Percentiles rank a stretch among this genome's conserved stretches.
phyloP scores from a whole-genome alignment of 2,329 filamentous ascomycete species.

The Pseudohalonectria lignicola region DNA sequence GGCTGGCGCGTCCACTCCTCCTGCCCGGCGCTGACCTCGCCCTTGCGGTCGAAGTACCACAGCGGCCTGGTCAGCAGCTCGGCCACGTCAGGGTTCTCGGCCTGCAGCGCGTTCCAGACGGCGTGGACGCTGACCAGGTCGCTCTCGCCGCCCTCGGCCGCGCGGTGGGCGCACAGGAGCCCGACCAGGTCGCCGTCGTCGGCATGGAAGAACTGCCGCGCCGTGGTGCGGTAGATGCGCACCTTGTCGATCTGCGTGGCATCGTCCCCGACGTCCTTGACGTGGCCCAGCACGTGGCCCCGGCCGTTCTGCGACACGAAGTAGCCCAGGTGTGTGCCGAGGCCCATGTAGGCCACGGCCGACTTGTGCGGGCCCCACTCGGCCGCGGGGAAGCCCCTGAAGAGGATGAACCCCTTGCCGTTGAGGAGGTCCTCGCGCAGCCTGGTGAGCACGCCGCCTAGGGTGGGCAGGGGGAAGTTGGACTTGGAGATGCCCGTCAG shows the following conservation, averaged over 20 bases:
- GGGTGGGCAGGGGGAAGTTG: slow-evolving; percentile 31
- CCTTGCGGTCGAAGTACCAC: slow-evolving; percentile 91
- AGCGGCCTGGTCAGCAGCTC: slow-evolving; percentile 64
- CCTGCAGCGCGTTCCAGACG: slow-evolving; percentile 72
- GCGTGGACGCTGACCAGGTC: slow-evolving; percentile 70
- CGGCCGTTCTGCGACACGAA: slow-evolving; percentile 78
- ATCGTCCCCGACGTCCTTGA: slow-evolving; percentile 81
- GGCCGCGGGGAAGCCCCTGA: slow-evolving; percentile 71
- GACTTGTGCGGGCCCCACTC: slow-evolving; percentile 71
- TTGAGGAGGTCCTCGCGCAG: slow-evolving; percentile 44
- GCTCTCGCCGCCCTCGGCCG: slow-evolving; percentile 71
- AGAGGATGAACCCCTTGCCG: slow-evolving; percentile 82
- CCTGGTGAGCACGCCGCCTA: slow-evolving; percentile 21
- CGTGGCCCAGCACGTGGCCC: slow-evolving; percentile 79
- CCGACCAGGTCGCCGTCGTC: slow-evolving; percentile 79
- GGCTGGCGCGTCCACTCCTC: slow-evolving; percentile 62
- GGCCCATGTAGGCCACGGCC: slow-evolving; percentile 82
- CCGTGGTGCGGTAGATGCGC: slow-evolving; percentile 82
- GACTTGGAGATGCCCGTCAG: slow-evolving; percentile 53
- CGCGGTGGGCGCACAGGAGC: slow-evolving; percentile 67
- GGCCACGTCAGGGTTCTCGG: slow-evolving; percentile 66
- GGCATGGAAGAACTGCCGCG: slow-evolving; percentile 74
- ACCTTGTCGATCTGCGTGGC: slow-evolving; percentile 73
- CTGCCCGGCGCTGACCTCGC: slow-evolving; percentile 64
- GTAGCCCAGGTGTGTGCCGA: slow-evolving; percentile 77